Evolutionary conservation across 2,329 filamentous ascomycete genomes (phyloP), one percentile per base, ranked within the genome.

Genomic region (Diaporthe amygdali): DNA sequence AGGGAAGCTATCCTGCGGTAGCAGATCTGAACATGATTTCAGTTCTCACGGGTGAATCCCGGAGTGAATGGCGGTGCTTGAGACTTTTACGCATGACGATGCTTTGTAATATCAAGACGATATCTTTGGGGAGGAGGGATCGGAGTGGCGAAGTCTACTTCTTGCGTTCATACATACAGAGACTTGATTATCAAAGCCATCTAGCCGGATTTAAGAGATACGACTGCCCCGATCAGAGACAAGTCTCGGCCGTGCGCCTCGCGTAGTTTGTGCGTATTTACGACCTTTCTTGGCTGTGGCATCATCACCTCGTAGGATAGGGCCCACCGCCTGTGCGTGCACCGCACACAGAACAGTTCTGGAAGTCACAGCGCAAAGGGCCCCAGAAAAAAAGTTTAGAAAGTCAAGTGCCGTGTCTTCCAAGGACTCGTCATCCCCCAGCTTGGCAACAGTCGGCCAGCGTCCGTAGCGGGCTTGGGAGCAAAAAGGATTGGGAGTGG

Each of bases 201-300:
- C 34, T 22, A 47, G 12, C 59, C 59, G 41, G 59, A 63, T 30
- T 63, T 63, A 63, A 63, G 41, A 63, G 5, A 17, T 4, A n/a
- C 32, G 2, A 8, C 2, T 34, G 56, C 7, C 9, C 39, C 41
- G 59, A 63, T n/a, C n/a, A 41, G 46, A 25, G 4, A 5, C 2
- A 46, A 1, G 20, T 32, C 17, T 14, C 34, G 41, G 8, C 20
- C 15, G 59, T 41, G 59, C 56, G 41, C 27, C 41, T 47, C 59
- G 59, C 59, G 59, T 63, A 47, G 41, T 63, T 63, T 34, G 59
- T 10, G 27, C 59, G 59, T 63, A 63, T 63, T 63, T 63, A 63
- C 59, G 59, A n/a, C 59, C 27, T 17, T 17, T 34, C 20, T 25
- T 63, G 41, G 27, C 59, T 47, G 30, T 27, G 32, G 32, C 59